Evolutionary conservation across 768 basidiomycete genomes (phyloP).

Genomic region (Polyporus arcularius): DNA sequence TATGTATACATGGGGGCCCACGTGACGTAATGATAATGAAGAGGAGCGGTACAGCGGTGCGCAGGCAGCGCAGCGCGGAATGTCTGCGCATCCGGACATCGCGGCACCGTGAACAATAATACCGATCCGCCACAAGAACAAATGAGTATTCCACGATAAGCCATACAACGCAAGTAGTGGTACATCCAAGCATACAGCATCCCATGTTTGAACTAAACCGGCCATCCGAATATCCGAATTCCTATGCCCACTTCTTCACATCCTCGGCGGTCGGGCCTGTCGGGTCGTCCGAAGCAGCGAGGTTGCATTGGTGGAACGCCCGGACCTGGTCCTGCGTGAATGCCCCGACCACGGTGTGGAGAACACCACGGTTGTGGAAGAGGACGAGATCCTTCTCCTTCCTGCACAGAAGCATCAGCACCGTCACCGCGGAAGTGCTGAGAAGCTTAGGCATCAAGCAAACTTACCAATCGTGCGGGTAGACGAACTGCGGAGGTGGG

Average conservation of each 20-base stretch:
- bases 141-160: not conserved
- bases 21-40: too few relatives aligned
- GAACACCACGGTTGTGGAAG: constrained; percentile 84
- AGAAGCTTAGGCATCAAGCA: not conserved
- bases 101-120: too few relatives aligned
- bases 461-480: constrained; percentile 82
- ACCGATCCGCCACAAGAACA: too few relatives aligned
- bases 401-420: constrained; percentile 26
- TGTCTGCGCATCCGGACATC: too few relatives aligned
- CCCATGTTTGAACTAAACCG: not conserved
- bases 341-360: constrained; percentile 79
- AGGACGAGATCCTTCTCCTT: constrained; percentile 72
- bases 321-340: constrained; percentile 69
- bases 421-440: not conserved
- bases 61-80: too few relatives aligned
- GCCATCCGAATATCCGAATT: not conserved
- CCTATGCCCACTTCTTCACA: constrained; percentile 56
- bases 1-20: too few relatives aligned
- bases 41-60: too few relatives aligned
- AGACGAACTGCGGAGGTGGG: constrained; percentile 56
- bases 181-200: not conserved
- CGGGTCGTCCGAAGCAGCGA: constrained; percentile 79
- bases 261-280: constrained; percentile 69
- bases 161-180: not conserved
- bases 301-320: constrained; percentile 84